Evolutionary conservation across 2,329 filamentous ascomycete species (phyloP), one percentile per base, ranked within the genome.

Genomic region (Venturia nashicola): DNA sequence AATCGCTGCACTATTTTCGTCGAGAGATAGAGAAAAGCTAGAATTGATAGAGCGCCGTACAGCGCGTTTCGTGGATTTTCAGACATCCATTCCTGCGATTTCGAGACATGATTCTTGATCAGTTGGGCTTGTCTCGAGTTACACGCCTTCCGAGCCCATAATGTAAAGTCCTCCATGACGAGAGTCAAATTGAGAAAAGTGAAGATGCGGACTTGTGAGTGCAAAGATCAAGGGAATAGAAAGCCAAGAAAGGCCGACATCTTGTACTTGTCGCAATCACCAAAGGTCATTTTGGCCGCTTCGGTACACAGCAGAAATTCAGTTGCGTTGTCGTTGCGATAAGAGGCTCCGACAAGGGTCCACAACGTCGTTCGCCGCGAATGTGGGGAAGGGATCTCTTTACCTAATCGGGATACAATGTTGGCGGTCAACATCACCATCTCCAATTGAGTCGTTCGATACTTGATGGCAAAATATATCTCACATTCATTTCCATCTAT

Each of bases 41-140:
- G 62, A 32, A 74, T 63, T 54, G 73, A 27, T 5, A 77, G 65
- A 12, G 72, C 59, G 18, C 72, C 70, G 59, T 76, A 76, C 9
- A 73, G 65, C 2, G 69, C 43, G 18, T 65, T 62, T 61, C 70
- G 69, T 32, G 68, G 67, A 62, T 69, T 63, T 63, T 67, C 36
- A 40, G 44, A 27, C 18, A 61, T 8, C 44, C 61, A 34, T 55
- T 61, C 64, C 64, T 65, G 62, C 64, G 71, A n/a, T 66, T 67
- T 57, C 2, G 36, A 6, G 5, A 46, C 14, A 23, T 34, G 18
- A 18, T 59, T 46, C 39, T 59, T 46, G 34, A 44, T 39, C 18
- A 42, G 3, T 57, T 64, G 61, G 46, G 39, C 59, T 20, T 57
- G 62, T 43, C 40, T 61, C 40, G 63, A 42, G 43, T 23, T 32